Evolutionary conservation across 768 basidiomycete species (phyloP).

Genomic region (Mycena indigotica): DNA sequence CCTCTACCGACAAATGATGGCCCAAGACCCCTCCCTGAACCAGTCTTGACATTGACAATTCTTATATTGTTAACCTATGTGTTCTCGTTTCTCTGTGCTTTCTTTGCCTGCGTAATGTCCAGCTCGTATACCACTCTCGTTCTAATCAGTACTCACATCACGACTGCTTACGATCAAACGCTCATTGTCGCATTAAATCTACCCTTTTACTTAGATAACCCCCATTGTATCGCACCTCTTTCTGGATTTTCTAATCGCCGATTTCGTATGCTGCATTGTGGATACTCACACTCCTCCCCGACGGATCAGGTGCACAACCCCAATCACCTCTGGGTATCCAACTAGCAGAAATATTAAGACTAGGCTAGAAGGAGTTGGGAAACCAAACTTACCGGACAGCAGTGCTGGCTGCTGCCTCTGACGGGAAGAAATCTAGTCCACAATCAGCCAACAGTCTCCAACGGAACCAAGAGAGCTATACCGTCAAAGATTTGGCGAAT

Average conservation of each 20-base stretch:
- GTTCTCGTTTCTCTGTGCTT: too few species aligned
- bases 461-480: conserved; percentile 29
- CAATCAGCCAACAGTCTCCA: conserved; percentile 15
- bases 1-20: conserved; percentile 79
- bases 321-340: conserved; percentile 97
- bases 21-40: conserved; percentile 71
- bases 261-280: conserved; percentile 86
- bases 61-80: too few species aligned
- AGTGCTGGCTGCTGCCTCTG: conserved; percentile 82
- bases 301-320: conserved; percentile 94
- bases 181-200: conserved; percentile 14
- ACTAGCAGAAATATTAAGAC: conserved; percentile 37
- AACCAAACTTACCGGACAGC: conserved; percentile 77
- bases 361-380: too few species aligned
- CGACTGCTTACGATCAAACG: conserved; percentile 5
- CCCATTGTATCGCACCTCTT: conserved; percentile 3
- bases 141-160: conserved; percentile 13
- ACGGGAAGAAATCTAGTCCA: conserved; percentile 73
- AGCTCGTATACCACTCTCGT: conserved; percentile 19
- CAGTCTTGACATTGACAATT: conserved; percentile 32
- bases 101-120: conserved; percentile 20
- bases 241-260: conserved; percentile 28
- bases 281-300: conserved; percentile 92
- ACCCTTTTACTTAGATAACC: conserved; percentile 21
- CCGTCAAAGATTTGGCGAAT: conserved; percentile 92